Base-by-base conservation (phyloP, 768 basidiomycete genomes). In the Neoboletus subvelutipes region DNA sequence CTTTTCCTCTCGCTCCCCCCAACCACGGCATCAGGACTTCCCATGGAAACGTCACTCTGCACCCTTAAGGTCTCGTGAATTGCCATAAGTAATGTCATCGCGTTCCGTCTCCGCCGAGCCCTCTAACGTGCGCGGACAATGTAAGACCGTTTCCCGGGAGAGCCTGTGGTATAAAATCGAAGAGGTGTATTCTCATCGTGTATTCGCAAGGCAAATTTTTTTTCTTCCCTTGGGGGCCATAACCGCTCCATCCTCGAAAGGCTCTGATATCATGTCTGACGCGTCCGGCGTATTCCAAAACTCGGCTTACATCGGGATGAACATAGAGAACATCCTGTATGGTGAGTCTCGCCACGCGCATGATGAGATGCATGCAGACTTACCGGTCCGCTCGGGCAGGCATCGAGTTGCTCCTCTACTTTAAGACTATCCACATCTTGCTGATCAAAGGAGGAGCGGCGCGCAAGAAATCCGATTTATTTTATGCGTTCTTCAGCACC, bases 401-500 rank as follows among this genome's bases (percentile, higher is more conserved):
- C 22, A 42, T 72, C 1, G 56, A 68, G 22, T 26, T 70, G 5
- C 7, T 62, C 28, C 61, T 70, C 29, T 72, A 70, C 50, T 55
- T 72, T 10, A 54, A 53, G 33, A 65, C 69, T n/a, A 56, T 70
- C 2, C 47, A 37, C 1, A 41, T 53, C 20, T 26, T 65, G 18
- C 41, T 68, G 5, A 41, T 40, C 7, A 48, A 22, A 22, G 43
- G 10, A 42, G 48, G 54, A 18, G 46, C 41, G 6, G 46, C 41
- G 6, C 42, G 36, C 3, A 66, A 37, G 24, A 60, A 33, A 45
- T 56, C 58, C 1, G 45, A 67, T 20, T 0, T 54, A n/a, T 64
- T 67, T 11, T 71, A 71, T 13, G 61, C 50, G 24, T 10, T 61
- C 41, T 71, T 72, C 34, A 71, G 69, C 39, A 71, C 8, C 36